Percentiles rank a stretch among this genome's conserved stretches.
Conservation (phyloP, 805 yeast genomes). For the Candida khao-thaluensis region DNA sequence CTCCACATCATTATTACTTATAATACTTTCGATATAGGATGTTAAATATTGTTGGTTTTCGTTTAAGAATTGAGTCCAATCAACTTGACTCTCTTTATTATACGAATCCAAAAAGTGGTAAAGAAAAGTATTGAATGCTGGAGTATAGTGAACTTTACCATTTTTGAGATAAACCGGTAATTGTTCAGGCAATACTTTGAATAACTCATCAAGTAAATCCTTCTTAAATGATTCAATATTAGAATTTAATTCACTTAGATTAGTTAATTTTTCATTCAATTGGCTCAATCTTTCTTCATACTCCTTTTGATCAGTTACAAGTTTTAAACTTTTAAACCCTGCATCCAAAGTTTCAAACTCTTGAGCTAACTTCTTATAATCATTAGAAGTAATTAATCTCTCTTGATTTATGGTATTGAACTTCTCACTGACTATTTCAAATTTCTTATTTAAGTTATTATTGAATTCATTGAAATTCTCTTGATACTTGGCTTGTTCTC, state of each 20-base stretch:
- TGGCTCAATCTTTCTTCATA: conserved; percentile 10
- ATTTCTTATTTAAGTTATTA: conserved; percentile 8
- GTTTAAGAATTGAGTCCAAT: conserved; percentile 26
- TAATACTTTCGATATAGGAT: conserved; percentile 15
- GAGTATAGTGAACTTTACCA: conserved; percentile 35
- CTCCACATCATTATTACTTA: conserved; percentile 10
- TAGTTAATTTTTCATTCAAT: conserved; percentile 9
- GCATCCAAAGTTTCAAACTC: conserved; percentile 7
- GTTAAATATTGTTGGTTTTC: conserved; percentile 21
- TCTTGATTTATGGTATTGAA: conserved; percentile 7
- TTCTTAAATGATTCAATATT: conserved; percentile 11
- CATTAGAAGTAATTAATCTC: neutral
- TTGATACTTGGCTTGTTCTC: conserved; percentile 4
- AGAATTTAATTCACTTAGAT: conserved; percentile 10
- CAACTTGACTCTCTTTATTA: conserved; percentile 9
- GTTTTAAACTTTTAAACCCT: neutral
- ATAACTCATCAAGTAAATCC: conserved; percentile 8
- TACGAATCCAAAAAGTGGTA: conserved; percentile 32
- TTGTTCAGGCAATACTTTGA: conserved; percentile 26
- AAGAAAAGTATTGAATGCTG: conserved; percentile 39
- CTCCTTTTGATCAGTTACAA: conserved; percentile 10
- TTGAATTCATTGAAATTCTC: conserved; percentile 9
- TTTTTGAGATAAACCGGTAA: conserved; percentile 32
- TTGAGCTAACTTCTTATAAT: conserved; percentile 1
- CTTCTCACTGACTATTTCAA: conserved; percentile 12